phyloP scores from a whole-genome alignment of 257 asterid species.

The Misopates orontium region DNA sequence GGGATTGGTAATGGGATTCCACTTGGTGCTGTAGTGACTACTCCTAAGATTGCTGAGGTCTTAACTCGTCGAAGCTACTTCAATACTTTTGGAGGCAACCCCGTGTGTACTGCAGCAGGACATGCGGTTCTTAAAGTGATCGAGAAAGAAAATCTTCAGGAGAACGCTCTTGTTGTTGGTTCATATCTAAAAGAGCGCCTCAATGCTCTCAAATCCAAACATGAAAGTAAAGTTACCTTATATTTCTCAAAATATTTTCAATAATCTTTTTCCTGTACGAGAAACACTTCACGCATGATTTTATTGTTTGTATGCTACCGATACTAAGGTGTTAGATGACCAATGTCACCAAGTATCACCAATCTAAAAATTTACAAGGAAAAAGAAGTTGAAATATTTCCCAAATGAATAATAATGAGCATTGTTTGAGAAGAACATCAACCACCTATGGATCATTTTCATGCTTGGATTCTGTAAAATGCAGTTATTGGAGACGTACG shows the following conservation, averaged over 20 bases:
- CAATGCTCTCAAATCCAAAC: constrained; percentile 58
- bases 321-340: too few relatives aligned
- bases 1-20: constrained; percentile 81
- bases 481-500: constrained; percentile 78
- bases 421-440: too few relatives aligned
- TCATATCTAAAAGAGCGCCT: constrained; percentile 68
- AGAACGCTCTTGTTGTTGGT: constrained; percentile 66
- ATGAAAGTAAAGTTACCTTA: constrained; percentile 41
- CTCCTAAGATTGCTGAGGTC: constrained; percentile 62
- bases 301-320: too few relatives aligned
- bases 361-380: too few relatives aligned
- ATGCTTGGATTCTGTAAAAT: neutral
- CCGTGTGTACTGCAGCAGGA: constrained; percentile 75
- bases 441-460: too few relatives aligned
- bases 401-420: too few relatives aligned
- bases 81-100: constrained; percentile 83
- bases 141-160: constrained; percentile 66
- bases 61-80: constrained; percentile 67
- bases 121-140: constrained; percentile 68
- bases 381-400: too few relatives aligned
- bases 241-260: too few relatives aligned
- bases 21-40: constrained; percentile 75
- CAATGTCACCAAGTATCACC: too few relatives aligned
- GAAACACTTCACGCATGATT: too few relatives aligned
- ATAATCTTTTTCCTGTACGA: too few relatives aligned